Base-by-base conservation (phyloP, 2,329 filamentous ascomycete species). In the Claviceps sp. region DNA sequence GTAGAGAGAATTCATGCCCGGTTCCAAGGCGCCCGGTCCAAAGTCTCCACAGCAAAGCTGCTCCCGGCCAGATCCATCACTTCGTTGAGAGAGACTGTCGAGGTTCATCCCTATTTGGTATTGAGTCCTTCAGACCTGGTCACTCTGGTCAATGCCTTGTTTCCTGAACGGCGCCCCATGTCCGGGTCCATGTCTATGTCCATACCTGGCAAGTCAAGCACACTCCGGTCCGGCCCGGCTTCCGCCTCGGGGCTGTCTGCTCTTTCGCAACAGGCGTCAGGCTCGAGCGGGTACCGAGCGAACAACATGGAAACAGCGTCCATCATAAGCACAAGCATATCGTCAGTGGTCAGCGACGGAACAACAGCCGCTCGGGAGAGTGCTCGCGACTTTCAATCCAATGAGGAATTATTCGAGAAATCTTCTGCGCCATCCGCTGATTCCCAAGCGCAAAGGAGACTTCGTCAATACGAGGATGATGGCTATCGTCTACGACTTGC, bases 121-220 rank as follows among this genome's bases (percentile, higher is more conserved):
- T 69, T 95, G 57, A 87, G 85, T 62, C 81, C 87, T 38, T 78
- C 85, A 42, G 90, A 96, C 64, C 72, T 95, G 57, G 73, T 85
- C 38, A 90, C 87, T 2, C 70, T 95, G 60, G 79, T 94, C 56
- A 88, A 93, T 65, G 84, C 85, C 11, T 77, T 96, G 14, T 95
- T 90, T 62, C 90, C 90, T 0, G 84, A 88, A 60, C 76, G 77
- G 51, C 74, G 84, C 42, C 82, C 85, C 1, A 73, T 75, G 38
- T 87, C 84, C 1, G 73, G 72, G 9, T 34, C 30, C 9, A 34
- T 34, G 30, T 34, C 30, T 9, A 34, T 34, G 30, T 34, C 85
- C 1, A 73, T 75, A 38, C 87, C 84, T 1, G 73, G 72, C 52
- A 75, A 79, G 40, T 84, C 71, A 56, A 80, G 72, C 67, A 84